Evolutionary conservation across 1,284 basidiomycete genomes (phyloP), one percentile per base, ranked within the genome.

Genomic region (Irpex sp.): DNA sequence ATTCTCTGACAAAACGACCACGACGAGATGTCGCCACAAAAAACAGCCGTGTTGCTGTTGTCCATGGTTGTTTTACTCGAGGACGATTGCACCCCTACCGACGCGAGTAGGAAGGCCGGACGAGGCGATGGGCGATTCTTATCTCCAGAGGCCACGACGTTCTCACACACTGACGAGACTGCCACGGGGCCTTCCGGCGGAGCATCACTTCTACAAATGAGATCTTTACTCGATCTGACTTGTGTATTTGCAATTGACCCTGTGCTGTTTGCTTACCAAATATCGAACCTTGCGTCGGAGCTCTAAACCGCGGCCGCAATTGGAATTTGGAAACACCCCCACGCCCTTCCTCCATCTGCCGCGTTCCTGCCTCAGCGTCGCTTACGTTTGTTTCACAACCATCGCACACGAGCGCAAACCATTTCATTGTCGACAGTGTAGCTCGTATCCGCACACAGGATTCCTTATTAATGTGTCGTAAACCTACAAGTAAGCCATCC

Each of bases 1-100:
- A 55, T 21, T 60, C 59, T 34, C 49, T 36, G n/a, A 55, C 59
- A 55, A 52, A 60, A 52, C 38, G n/a, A 56, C 54, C 9, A 36
- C 54, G 9, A 15, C 19, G 2, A 51, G 34, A 49, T 51, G 6
- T 26, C 2, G 9, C 26, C 54, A 56, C 26, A 56, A 56, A 56
- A 56, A 56, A 56, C 54, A 56, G 54, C 54, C 54, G 19, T 26
- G 15, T 13, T 15, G 21, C n/a, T 36, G 2, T 56, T 56, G 54
- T 34, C n/a, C 54, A 17, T 7, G 11, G 8, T 17, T 26, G 37
- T 9, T 5, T 3, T 11, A 40, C 15, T 56, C 54, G 21, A 36
- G 9, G n/a, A 11, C 47, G 13, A 44, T n/a, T 49, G 40, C 4
- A 21, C 58, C 47, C 5, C 31, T 51, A 4, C 9, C 34, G 9